Percentiles rank a stretch among this genome's conserved stretches.
These are phyloP conservation scores for Cnidoscolus chayamansa DNA, from an alignment of 441 rosid genomes.

Conservation along the genomic window DNA sequence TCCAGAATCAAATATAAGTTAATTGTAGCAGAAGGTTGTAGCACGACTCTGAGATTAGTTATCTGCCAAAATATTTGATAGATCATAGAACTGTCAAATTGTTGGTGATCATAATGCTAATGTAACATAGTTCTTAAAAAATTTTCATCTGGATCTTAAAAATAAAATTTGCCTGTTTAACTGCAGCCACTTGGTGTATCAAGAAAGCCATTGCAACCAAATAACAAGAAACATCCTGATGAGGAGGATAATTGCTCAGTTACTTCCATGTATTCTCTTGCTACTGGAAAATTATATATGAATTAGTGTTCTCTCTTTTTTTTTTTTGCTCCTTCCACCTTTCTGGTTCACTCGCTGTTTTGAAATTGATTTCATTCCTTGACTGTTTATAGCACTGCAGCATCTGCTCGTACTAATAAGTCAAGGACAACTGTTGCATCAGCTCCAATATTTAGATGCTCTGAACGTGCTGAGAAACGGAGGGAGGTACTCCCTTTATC, in stretches of 20 bases:
- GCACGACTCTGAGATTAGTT: background rate
- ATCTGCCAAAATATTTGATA: background rate
- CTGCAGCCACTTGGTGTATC: constrained; percentile 42
- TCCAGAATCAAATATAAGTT: constrained; percentile 5
- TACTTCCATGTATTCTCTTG: constrained; percentile 62
- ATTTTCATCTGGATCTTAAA: constrained; percentile 5
- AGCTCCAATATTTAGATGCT: constrained; percentile 69
- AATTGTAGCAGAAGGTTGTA: background rate
- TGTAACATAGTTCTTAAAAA: background rate
- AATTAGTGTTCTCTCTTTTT: constrained; percentile 12
- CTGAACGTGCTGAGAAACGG: constrained; percentile 83
- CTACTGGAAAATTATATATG: constrained; percentile 16
- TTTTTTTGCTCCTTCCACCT: constrained; percentile 7
- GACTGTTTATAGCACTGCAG: constrained; percentile 46
- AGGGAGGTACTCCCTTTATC: constrained; percentile 54
- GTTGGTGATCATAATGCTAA: background rate
- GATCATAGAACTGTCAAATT: background rate
- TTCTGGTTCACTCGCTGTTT: background rate
- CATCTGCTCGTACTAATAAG: constrained; percentile 45
- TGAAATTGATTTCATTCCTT: constrained; percentile 26
- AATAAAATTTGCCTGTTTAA: constrained; percentile 18
- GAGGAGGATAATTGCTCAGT: constrained; percentile 80
- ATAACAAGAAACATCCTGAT: constrained; percentile 82
- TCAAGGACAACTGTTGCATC: constrained; percentile 44
- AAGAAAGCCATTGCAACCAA: constrained; percentile 83